phyloP scores from a whole-genome alignment of 1,139 yeast genomes.

The Geotrichum carabidarum region DNA sequence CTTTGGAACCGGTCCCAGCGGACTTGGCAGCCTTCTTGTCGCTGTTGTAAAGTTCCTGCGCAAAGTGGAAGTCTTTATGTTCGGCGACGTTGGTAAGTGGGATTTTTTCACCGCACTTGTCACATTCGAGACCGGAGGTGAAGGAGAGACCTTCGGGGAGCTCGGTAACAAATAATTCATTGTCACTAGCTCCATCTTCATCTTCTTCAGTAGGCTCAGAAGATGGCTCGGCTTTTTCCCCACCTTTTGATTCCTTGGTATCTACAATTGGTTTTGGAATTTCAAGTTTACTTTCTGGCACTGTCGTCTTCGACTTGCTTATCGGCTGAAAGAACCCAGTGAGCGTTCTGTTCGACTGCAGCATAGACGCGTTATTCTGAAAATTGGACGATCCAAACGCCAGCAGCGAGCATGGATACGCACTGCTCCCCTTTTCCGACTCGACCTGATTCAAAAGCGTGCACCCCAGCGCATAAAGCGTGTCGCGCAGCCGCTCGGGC shows the following conservation, averaged over 20 bases:
- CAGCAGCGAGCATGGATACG: slow-evolving; percentile 24
- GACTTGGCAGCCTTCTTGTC: not conserved
- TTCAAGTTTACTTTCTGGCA: not conserved
- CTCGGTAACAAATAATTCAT: slow-evolving; percentile 9
- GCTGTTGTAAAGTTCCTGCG: slow-evolving; percentile 36
- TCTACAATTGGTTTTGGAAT: not conserved
- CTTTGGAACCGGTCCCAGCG: slow-evolving; percentile 36
- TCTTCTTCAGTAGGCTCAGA: not conserved
- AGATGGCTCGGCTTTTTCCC: not conserved
- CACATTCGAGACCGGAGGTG: slow-evolving; percentile 26
- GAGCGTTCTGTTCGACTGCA: slow-evolving; percentile 8
- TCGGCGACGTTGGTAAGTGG: slow-evolving; percentile 27
- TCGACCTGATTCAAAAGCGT: slow-evolving; percentile 29
- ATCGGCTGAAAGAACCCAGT: slow-evolving; percentile 11
- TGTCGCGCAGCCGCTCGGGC: slow-evolving; percentile 26
- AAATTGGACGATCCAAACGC: slow-evolving; percentile 25
- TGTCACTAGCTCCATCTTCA: slow-evolving; percentile 24
- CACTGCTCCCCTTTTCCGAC: slow-evolving; percentile 16
- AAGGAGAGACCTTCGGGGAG: slow-evolving; percentile 10
- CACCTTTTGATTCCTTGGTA: not conserved
- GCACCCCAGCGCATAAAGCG: slow-evolving; percentile 28
- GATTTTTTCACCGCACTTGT: slow-evolving; percentile 29
- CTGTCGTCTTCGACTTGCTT: not conserved
- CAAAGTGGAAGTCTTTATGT: slow-evolving; percentile 42
- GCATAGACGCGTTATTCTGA: slow-evolving; percentile 8